Evolutionary conservation across 768 basidiomycete genomes (phyloP), one percentile per base, ranked within the genome.

Genomic region (Mycena pura): DNA sequence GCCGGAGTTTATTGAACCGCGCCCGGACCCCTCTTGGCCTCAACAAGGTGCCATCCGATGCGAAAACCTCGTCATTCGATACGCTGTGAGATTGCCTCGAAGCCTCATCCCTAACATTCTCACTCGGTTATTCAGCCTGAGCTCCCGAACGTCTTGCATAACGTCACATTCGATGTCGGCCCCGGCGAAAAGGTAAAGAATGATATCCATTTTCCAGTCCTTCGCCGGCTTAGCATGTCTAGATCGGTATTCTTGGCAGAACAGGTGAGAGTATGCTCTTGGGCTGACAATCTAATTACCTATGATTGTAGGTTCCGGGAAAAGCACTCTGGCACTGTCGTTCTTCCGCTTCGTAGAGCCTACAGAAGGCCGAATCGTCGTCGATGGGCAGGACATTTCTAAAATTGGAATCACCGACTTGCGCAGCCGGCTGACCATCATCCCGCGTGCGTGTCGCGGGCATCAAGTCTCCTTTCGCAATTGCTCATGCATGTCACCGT

Each of bases 21-120:
- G 93, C 11, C 95, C 95, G 5, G 80, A 86, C 1, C 74, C 82
- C 3, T 80, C 85, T 24, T 97, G 95, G 95, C 95, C 95, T 2
- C 77, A 85, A 8, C 76, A 74, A 17, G 91, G 91, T 34, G 77
- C 82, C 58, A 83, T 95, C 67, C 80, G 81, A 64, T 90, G 90
- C 69, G 84, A 93, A 68, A 80, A 89, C 56, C 81, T 95, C 41
- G 84, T 87, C 40, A 89, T 95, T 60, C 82, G 86, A 73, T 91
- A 92, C 73, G 89, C 91, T 45, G 90, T 91, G 66, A 51, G 89
- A 77, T 34, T n/a, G n/a, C n/a, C n/a, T n/a, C n/a, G n/a, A n/a
- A n/a, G 19, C 17, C 9, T 15, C 24, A 10, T 46, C 14, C 10
- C 22, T 40, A 11, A 13, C 24, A 5, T 39, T 13, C 39, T 32